Evolutionary conservation across 2,329 filamentous ascomycete genomes (phyloP).

Genomic region (Paramyrothecium sp.): DNA sequence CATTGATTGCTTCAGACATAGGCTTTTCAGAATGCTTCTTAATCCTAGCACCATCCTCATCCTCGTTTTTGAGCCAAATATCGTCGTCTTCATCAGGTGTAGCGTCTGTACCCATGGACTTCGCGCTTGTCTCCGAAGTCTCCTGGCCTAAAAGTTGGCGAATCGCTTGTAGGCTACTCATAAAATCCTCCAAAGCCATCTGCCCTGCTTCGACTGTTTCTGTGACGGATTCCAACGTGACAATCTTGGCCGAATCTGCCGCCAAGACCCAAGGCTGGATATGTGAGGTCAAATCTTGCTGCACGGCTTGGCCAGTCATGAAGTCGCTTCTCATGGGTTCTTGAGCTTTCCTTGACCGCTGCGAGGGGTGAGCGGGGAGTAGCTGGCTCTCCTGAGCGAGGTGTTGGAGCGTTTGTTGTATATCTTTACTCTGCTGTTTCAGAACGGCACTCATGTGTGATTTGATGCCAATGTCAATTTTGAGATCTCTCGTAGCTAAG

Average conservation of each 20-base stretch:
- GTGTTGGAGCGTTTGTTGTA: constrained; percentile 48
- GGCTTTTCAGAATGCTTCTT: constrained; percentile 23
- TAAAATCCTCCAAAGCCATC: constrained; percentile 51
- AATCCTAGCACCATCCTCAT: constrained; percentile 15
- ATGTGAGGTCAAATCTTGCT: constrained; percentile 30
- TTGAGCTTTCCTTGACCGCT: constrained; percentile 28
- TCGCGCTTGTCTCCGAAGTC: constrained; percentile 18
- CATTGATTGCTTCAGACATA: constrained; percentile 20
- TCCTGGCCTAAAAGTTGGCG: constrained; percentile 44
- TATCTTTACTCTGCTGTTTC: constrained; percentile 49
- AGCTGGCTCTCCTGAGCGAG: constrained; percentile 63
- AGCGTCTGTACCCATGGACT: constrained; percentile 14
- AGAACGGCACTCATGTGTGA: constrained; percentile 52
- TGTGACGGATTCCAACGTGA: constrained; percentile 55
- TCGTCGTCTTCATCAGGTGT: constrained; percentile 16
- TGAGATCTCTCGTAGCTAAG: constrained; percentile 54
- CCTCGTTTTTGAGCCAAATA: constrained; percentile 33
- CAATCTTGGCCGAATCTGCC: constrained; percentile 58
- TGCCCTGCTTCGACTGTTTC: constrained; percentile 61
- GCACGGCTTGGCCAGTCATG: constrained; percentile 14
- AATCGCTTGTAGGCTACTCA: constrained; percentile 47
- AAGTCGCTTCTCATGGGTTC: constrained; percentile 45
- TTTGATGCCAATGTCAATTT: constrained; percentile 55
- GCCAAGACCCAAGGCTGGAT: constrained; percentile 60
- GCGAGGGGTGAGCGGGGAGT: constrained; percentile 49